phyloP scores from a whole-genome alignment of 768 basidiomycete species.

The Tylopilus intermedius region DNA sequence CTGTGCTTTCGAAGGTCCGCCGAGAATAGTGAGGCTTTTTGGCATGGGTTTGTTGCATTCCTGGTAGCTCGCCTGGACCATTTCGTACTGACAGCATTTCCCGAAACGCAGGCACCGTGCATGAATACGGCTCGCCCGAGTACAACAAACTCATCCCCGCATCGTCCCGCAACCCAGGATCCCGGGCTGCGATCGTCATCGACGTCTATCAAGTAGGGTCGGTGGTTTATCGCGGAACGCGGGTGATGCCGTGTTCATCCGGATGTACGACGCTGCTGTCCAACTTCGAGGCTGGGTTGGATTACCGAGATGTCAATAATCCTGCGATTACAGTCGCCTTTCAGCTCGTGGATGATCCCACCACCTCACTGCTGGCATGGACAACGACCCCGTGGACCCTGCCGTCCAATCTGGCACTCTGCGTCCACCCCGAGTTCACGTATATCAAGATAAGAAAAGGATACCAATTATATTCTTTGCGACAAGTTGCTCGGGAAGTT shows the following conservation, averaged over 20 bases:
- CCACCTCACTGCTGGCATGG: no score
- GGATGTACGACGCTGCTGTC: constrained; percentile 94
- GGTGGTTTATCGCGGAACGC: constrained; percentile 36
- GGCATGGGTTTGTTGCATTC: constrained; percentile 43
- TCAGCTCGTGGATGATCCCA: no score
- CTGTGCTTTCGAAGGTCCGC: constrained; percentile 57
- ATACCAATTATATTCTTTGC: constrained; percentile 52
- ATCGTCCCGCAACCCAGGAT: constrained; percentile 48
- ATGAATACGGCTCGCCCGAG: constrained; percentile 61
- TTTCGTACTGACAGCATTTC: background rate
- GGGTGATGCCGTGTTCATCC: constrained; percentile 89
- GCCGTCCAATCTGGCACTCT: constrained; percentile 76
- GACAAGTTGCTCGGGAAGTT: no score
- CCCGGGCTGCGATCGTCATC: constrained; percentile 55
- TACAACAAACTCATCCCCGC: constrained; percentile 50
- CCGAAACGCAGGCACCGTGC: constrained; percentile 42
- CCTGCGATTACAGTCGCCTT: no score
- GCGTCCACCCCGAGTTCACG: constrained; percentile 92
- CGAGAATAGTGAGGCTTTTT: constrained; percentile 53
- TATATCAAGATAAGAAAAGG: constrained; percentile 93
- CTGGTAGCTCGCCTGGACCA: no score
- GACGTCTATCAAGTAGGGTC: constrained; percentile 55
- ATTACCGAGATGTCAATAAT: no score
- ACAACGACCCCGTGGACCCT: no score
- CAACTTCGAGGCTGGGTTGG: constrained; percentile 78